Conservation (phyloP, 2,329 filamentous ascomycete genomes). For the Daldinia eschscholtzii region DNA sequence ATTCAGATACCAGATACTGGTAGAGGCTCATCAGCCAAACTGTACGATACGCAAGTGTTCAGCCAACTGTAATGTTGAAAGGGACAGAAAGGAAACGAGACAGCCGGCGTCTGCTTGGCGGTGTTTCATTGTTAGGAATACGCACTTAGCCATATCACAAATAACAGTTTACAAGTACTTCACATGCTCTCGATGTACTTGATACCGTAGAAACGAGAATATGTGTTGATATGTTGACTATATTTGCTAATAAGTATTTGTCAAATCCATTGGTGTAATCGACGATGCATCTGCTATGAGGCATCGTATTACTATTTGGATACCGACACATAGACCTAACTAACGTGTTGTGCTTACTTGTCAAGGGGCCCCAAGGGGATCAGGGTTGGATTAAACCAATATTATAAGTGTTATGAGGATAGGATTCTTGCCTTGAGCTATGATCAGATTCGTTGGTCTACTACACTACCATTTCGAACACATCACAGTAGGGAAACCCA, state of each 20-base stretch:
- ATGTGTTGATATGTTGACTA: neutral
- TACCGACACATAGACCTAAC: neutral
- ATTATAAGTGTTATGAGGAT: neutral
- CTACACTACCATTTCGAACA: neutral
- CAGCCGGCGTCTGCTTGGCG: constrained; percentile 8
- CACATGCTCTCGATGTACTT: no score
- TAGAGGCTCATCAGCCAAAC: neutral
- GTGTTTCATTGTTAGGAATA: constrained; percentile 14
- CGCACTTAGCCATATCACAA: constrained; percentile 11
- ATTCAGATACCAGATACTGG: neutral
- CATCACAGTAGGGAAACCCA: neutral
- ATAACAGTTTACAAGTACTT: constrained; percentile 1
- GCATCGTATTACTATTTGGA: neutral
- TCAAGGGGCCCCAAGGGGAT: no score
- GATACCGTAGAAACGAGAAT: no score
- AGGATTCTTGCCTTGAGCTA: neutral
- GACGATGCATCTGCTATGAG: no score
- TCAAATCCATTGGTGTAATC: no score
- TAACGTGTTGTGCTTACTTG: neutral
- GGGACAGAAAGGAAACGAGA: constrained; percentile 6
- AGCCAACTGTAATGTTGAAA: neutral
- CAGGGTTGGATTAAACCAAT: neutral
- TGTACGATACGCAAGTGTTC: neutral
- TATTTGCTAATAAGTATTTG: neutral
- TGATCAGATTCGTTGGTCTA: no score